Percentiles rank a stretch among this genome's conserved stretches.
Evolutionary conservation across 148 eudicot species (phyloP).

Genomic region (Rhododendron williamsianum): DNA sequence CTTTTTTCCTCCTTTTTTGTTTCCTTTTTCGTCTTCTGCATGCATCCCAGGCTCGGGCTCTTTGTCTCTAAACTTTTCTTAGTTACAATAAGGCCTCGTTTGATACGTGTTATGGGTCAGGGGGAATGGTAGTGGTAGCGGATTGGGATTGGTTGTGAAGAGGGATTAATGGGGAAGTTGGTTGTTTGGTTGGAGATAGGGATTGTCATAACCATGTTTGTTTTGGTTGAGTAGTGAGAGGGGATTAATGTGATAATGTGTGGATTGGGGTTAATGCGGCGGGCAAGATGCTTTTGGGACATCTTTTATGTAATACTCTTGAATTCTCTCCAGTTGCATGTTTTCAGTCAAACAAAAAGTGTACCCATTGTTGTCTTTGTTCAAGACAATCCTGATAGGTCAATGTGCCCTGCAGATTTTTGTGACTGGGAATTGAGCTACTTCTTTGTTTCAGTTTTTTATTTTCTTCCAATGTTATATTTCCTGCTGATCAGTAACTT

Average conservation of each 20-base stretch:
- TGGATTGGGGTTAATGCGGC: no score
- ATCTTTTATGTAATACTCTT: not conserved
- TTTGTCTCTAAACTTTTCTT: not conserved
- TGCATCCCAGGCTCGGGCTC: not conserved
- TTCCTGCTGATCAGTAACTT: not conserved
- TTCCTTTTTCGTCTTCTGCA: not conserved
- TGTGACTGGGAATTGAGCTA: not conserved
- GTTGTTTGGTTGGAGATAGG: no score
- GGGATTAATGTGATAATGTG: no score
- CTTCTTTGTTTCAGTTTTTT: not conserved
- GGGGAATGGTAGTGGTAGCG: no score
- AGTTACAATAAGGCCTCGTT: not conserved
- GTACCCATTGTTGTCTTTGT: not conserved
- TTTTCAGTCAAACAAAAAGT: not conserved
- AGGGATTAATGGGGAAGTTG: no score
- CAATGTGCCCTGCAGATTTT: not conserved
- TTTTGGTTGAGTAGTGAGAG: no score
- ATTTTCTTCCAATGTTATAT: not conserved
- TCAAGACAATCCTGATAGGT: not conserved
- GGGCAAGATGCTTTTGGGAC: not conserved
- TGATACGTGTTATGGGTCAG: not conserved
- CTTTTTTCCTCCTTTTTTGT: not conserved
- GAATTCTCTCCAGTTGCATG: not conserved
- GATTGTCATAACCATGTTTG: no score
- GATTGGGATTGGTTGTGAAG: no score